Conservation (phyloP, 2,329 filamentous ascomycete species). For the Aspergillus phoenicis region DNA sequence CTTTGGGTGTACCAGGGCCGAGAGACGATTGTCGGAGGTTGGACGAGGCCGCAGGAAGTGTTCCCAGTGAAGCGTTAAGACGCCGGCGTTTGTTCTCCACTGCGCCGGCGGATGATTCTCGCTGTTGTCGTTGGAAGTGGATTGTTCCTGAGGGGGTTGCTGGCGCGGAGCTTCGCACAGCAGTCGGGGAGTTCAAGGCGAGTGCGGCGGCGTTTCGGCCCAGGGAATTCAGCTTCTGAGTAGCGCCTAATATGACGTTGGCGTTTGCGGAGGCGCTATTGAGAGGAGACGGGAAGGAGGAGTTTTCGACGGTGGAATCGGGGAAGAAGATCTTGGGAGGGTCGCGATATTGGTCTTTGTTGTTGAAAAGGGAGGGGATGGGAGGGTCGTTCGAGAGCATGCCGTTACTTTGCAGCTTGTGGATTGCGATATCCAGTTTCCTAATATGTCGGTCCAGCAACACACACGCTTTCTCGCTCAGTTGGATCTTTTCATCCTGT, state of each 20-base stretch:
- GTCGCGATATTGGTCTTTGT: slow-evolving; percentile 46
- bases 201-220: slow-evolving; percentile 37
- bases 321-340: slow-evolving; percentile 54
- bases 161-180: slow-evolving; percentile 47
- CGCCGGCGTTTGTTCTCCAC: slow-evolving; percentile 62
- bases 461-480: slow-evolving; percentile 62
- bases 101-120: slow-evolving; percentile 59
- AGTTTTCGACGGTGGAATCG: slow-evolving; percentile 49
- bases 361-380: slow-evolving; percentile 61
- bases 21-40: slow-evolving; percentile 62
- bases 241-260: slow-evolving; percentile 55
- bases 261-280: slow-evolving; percentile 60
- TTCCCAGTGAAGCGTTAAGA: slow-evolving; percentile 55
- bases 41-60: slow-evolving; percentile 57
- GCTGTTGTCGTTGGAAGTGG: slow-evolving; percentile 52
- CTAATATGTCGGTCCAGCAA: slow-evolving; percentile 66
- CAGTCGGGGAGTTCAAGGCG: slow-evolving; percentile 43
- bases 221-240: slow-evolving; percentile 49
- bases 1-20: slow-evolving; percentile 66
- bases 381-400: slow-evolving; percentile 61
- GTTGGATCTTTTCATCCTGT: slow-evolving; percentile 64
- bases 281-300: slow-evolving; percentile 50
- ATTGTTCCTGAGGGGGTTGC: slow-evolving; percentile 46
- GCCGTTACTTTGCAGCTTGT: slow-evolving; percentile 61
- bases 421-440: slow-evolving; percentile 63